Evolutionary conservation across 306 rosid genomes (phyloP), one percentile per base, ranked within the genome.

Genomic region (Rosa chinensis): DNA sequence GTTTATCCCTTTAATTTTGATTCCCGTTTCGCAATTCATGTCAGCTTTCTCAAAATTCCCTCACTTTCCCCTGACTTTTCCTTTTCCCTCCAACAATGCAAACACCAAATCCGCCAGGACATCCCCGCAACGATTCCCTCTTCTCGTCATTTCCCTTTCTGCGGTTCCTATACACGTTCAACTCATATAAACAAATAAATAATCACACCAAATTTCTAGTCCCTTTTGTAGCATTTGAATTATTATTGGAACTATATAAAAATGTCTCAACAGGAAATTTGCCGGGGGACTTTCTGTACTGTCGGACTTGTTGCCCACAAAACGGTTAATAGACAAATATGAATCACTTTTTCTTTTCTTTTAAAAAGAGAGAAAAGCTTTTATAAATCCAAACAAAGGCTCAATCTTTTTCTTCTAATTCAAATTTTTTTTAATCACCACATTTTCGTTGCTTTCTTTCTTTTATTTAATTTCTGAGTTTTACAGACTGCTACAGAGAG

Each of bases 231-330:
- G 32, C 42, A 13, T 11, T 35, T 63, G 5, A 25, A 1, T 28
- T 28, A 20, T 35, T 45, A 63, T 35, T 63, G 17, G 20, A 63
- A 12, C 32, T 63, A 62, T 28, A 63, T 63, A 20, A 58, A 44
- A 39, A 61, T 62, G 1, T 75, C 50, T 72, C 48, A 40, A 40
- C 20, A 21, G 80, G 83, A 78, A 84, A 81, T n/a, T 20, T 53
- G 86, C 73, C 80, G 81, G 89, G 13, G 40, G 66, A 83, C 89
- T 91, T 91, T 89, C 86, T 82, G 85, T 81, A 72, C 82, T 93
- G 96, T 89, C 93, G 93, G 92, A 82, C 79, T 87, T 87, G 90
- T 76, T 84, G 84, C 91, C 94, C 90, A 84, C 89, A 89, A 85
- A 88, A 87, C 77, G 87, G 76, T 67, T 81, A 76, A 72, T 49